A percentile compares a stretch with the other conserved stretches of the same genome.
Conservation (phyloP, 2,329 filamentous ascomycete species). For the Stagonosporopsis vannaccii region DNA sequence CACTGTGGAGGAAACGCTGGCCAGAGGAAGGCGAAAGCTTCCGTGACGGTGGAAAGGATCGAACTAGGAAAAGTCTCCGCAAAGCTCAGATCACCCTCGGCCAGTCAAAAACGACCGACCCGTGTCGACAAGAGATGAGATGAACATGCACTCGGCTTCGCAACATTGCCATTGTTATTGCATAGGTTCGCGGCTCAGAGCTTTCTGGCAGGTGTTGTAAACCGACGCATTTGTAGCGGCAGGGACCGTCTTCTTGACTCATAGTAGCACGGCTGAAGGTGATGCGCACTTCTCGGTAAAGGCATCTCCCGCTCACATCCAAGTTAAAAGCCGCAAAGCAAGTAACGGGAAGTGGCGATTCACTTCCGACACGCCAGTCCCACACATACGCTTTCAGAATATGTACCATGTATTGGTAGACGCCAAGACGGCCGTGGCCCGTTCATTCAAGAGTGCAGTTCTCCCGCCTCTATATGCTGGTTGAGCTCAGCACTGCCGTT, state of each 20-base stretch:
- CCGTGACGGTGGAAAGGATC: constrained; percentile 5
- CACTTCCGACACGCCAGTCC: constrained; percentile 1
- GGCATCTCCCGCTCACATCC: not conserved
- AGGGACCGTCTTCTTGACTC: not conserved
- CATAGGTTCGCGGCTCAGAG: not conserved
- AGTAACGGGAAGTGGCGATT: constrained; percentile 7
- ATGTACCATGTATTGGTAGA: constrained; percentile 6
- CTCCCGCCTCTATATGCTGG: constrained; percentile 3
- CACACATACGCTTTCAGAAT: not conserved
- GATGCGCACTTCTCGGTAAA: not conserved
- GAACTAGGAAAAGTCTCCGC: constrained; percentile 11
- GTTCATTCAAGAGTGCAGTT: constrained; percentile 13
- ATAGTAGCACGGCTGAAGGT: not conserved
- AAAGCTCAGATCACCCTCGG: not conserved
- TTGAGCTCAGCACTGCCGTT: constrained; percentile 8
- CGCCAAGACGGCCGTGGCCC: not conserved
- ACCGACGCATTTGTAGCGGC: not conserved
- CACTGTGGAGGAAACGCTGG: not conserved
- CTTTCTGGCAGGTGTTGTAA: not conserved
- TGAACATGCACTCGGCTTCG: not conserved
- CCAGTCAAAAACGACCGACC: constrained; percentile 1
- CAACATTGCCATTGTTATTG: not conserved
- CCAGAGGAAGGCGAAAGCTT: constrained; percentile 9
- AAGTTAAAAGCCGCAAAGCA: not conserved
- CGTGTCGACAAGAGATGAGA: constrained; percentile 9